Base-by-base conservation (phyloP, 2,329 filamentous ascomycete species). In the Aspergillus transmontanensis region DNA sequence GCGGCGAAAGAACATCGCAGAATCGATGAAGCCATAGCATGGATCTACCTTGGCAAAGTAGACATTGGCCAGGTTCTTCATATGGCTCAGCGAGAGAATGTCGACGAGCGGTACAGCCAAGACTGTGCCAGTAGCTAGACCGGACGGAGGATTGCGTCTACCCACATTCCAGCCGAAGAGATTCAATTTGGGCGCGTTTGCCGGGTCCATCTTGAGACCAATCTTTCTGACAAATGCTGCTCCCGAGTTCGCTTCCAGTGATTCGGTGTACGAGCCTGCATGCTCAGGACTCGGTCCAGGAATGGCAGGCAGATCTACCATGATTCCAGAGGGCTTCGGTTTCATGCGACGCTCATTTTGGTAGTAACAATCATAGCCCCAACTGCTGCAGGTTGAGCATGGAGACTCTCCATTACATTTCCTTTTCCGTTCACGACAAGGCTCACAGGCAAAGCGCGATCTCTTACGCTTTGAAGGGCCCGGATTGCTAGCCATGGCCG, bases 91-190 rank as follows among this genome's bases (percentile, higher is more conserved):
- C 1, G 83, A 79, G 6, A 85, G 66, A 7, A 85, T 78, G 3
- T 82, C 79, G 1, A 78, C 79, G 0, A 86, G 76, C 0, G 78
- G 72, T 10, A 86, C 76, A 0, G 78, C 72, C 6, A 70, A n/a
- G 1, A 60, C 61, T 4, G 66, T 26, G 4, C 32, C 53, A 1
- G 59, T 41, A 14, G 48, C 28, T 6, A 65, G 34, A n/a, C 61
- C 60, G 2, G 70, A 61, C 9, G 68, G 63, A 4, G 72, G 68
- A 1, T 71, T 72, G 60, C 61, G 71, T 67, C 51, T 62, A n/a
- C 74, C 78, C 21, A 80, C 69, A 68, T 87, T 87, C 85, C 85
- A 87, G 0, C 81, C 83, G 64, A 87, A 86, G 0, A 84, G 79
- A 58, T 83, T 82, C 55, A 85, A 75, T 46, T 82, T 79, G 0